Evolutionary conservation across 1,139 yeast species (phyloP), one percentile per base, ranked within the genome.

Genomic region (Zygotorulaspora mrakii): DNA sequence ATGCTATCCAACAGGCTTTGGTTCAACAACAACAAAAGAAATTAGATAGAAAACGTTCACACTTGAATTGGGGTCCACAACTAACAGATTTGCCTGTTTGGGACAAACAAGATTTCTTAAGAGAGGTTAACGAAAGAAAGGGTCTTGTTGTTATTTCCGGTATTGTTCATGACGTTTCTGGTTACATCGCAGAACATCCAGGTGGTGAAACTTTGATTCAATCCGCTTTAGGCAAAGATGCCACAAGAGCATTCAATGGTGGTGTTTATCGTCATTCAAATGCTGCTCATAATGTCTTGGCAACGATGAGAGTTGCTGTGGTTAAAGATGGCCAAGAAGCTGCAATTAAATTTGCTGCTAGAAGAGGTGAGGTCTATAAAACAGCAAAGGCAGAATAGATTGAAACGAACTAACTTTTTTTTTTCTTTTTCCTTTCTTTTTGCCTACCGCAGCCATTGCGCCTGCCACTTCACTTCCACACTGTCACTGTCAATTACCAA

Each of bases 11-110:
- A 64, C 97, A 91, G 69, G 97, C 97, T 53, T 70, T 88, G 49
- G 79, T 87, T 44, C 98, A 91, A 72, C 98, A 91, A 68, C 88
- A 85, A 68, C 96, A 89, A 69, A 91, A 91, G 85, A 86, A 87
- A 72, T 74, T 91, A 50, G 95, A 88, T 67, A 73, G 79, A 62
- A 71, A 86, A 77, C 82, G 86, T 68, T 58, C 77, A 38, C 72
- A 77, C 53, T 77, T 91, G 64, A 77, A 85, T 71, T 91, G 98
- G 98, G 99, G 99, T 62, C 76, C 87, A 31, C 80, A 86, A 37
- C 76, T 91, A 52, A 78, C 80, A 37, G 77, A 79, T 49, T 77
- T 91, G 53, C 98, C 98, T 37, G 86, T 89, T 26, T 85, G 95
- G 88, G 89, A 88, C 64, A 82, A 83, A 62, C 76, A 77, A 46